Conservation (phyloP, 768 basidiomycete species). For the Amanita rubescens region DNA sequence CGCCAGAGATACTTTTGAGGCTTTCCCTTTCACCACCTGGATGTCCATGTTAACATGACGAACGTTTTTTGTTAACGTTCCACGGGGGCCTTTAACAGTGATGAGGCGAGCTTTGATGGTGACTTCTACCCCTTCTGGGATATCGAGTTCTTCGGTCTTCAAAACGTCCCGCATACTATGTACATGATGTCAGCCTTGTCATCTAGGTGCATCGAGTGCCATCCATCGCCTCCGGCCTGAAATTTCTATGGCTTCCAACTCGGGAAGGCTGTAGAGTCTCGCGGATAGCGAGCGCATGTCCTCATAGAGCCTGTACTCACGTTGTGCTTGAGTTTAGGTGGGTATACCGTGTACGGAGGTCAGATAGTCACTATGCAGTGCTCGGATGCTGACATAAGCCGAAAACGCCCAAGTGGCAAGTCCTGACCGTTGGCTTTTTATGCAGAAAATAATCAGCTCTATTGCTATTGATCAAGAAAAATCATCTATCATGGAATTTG, state of each 20-base stretch:
- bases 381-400: conserved; percentile 28
- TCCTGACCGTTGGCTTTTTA: background rate
- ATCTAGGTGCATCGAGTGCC: conserved; percentile 26
- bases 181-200: conserved; percentile 23
- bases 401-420: background rate
- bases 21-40: conserved; percentile 72
- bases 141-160: conserved; percentile 87
- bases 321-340: conserved; percentile 33
- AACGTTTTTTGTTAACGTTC: conserved; percentile 86
- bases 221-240: conserved; percentile 26
- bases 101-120: conserved; percentile 87
- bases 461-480: too few species aligned
- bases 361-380: too few species aligned
- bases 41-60: conserved; percentile 95
- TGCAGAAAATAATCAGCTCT: background rate
- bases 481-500: too few species aligned
- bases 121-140: conserved; percentile 82
- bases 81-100: conserved; percentile 88
- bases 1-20: conserved; percentile 76
- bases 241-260: conserved; percentile 17
- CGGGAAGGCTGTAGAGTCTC: conserved; percentile 11
- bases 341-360: conserved; percentile 22
- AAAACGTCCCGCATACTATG: conserved; percentile 88
- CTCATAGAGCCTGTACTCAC: conserved; percentile 22
- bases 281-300: background rate